Percentiles rank a stretch among this genome's conserved stretches.
phyloP scores from a whole-genome alignment of 148 eudicot genomes.

The Dysphania ambrosioides region DNA sequence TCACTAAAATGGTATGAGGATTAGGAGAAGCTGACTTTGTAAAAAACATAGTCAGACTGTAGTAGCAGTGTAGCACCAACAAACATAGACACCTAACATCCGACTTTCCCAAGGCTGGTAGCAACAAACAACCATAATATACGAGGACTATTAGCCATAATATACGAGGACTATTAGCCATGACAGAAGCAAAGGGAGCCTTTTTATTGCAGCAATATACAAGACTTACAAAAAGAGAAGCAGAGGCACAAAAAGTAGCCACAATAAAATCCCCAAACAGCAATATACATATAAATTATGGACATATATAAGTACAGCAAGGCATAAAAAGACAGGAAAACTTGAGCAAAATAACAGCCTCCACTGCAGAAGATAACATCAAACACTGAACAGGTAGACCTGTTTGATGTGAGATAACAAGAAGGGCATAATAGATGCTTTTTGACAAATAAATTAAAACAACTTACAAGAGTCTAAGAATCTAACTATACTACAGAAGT shows the following conservation, averaged over 20 bases:
- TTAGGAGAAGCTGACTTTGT: neutral
- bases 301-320: neutral
- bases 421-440: neutral
- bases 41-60: neutral
- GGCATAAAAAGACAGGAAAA: neutral
- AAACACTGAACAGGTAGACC: neutral
- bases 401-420: neutral
- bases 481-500: too few relatives aligned
- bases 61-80: neutral
- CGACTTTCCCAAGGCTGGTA: neutral
- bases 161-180: neutral
- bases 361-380: neutral
- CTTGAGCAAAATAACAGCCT: neutral
- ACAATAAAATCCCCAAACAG: neutral
- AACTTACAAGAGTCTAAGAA: neutral
- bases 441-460: neutral
- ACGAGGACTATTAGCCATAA: neutral
- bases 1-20: neutral
- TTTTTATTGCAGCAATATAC: neutral
- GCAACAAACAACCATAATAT: neutral
- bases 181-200: neutral
- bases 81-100: neutral
- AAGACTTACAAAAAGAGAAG: neutral
- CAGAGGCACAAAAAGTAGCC: neutral
- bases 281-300: neutral